These are phyloP conservation scores for Penicillium sp. DNA, from an alignment of 2,329 filamentous ascomycete genomes.

Conservation along the genomic window DNA sequence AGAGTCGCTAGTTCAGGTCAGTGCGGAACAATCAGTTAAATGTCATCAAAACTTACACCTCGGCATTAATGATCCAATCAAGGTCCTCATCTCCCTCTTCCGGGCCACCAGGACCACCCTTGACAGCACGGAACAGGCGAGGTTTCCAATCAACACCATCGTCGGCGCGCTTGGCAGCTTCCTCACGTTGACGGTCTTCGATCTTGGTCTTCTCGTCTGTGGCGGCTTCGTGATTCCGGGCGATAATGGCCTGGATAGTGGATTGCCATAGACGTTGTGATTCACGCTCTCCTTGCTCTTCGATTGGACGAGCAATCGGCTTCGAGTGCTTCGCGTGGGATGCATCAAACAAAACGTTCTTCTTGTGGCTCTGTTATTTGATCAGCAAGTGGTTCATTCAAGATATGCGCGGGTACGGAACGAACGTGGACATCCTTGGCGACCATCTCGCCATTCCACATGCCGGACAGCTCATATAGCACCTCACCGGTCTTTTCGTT, in stretches of 20 bases:
- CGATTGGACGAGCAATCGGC: constrained; percentile 71
- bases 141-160: constrained; percentile 86
- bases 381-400: constrained; percentile 6
- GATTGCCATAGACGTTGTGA: constrained; percentile 84
- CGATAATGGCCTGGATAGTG: constrained; percentile 78
- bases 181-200: constrained; percentile 86
- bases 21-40: background rate
- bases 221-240: constrained; percentile 81
- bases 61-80: constrained; percentile 91
- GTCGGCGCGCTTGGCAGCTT: constrained; percentile 76
- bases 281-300: constrained; percentile 86
- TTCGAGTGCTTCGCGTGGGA: constrained; percentile 72
- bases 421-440: constrained; percentile 73
- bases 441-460: constrained; percentile 94
- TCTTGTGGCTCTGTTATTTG: constrained; percentile 72
- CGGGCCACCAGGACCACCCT: constrained; percentile 66
- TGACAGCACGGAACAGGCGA: constrained; percentile 75
- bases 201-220: constrained; percentile 97
- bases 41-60: constrained; percentile 61
- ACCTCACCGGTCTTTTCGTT: constrained; percentile 82
- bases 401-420: background rate
- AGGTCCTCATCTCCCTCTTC: constrained; percentile 85
- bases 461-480: constrained; percentile 85
- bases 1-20: constrained; percentile 53
- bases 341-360: constrained; percentile 87